A percentile compares a stretch with the other conserved stretches of the same genome.
phyloP scores from a whole-genome alignment of 768 basidiomycete species.

The Ramaria sp. region DNA sequence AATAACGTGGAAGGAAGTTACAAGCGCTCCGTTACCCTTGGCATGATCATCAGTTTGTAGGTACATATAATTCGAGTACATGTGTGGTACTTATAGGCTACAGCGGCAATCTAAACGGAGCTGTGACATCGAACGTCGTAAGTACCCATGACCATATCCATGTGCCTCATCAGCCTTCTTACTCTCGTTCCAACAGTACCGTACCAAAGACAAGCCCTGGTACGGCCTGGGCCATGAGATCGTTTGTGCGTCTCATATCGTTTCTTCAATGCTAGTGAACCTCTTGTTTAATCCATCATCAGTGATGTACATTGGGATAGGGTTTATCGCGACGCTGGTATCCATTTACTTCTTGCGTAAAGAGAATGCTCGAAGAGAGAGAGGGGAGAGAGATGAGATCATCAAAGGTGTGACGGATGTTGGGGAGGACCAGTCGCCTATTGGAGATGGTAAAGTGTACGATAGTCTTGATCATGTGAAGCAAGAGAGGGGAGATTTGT shows the following conservation, averaged over 20 bases:
- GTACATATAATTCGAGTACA: constrained; percentile 15
- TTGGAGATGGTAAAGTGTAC: constrained; percentile 23
- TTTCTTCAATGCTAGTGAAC: too few species aligned
- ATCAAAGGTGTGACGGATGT: constrained; percentile 28
- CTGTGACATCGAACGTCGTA: constrained; percentile 67
- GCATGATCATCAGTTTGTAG: constrained; percentile 57
- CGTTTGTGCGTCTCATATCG: too few species aligned
- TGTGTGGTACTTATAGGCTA: not conserved
- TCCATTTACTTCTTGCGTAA: constrained; percentile 34
- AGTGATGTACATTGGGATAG: constrained; percentile 60
- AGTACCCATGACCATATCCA: constrained; percentile 21
- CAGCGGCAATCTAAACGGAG: constrained; percentile 65
- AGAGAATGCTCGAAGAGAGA: constrained; percentile 55
- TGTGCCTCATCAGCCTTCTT: not conserved
- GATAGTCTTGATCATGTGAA: constrained; percentile 46
- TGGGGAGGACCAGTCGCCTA: constrained; percentile 29
- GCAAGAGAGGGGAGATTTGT: constrained; percentile 53
- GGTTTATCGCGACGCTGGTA: constrained; percentile 36
- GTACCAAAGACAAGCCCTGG: constrained; percentile 54
- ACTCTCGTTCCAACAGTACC: constrained; percentile 44
- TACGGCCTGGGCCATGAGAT: constrained; percentile 43
- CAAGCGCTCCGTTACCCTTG: constrained; percentile 62
- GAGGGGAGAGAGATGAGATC: constrained; percentile 59
- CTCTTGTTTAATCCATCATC: constrained; percentile 30
- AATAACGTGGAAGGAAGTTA: constrained; percentile 70